phyloP scores from a whole-genome alignment of 192 early-diverging fungal species.

The Umbelopsis isabellina region DNA sequence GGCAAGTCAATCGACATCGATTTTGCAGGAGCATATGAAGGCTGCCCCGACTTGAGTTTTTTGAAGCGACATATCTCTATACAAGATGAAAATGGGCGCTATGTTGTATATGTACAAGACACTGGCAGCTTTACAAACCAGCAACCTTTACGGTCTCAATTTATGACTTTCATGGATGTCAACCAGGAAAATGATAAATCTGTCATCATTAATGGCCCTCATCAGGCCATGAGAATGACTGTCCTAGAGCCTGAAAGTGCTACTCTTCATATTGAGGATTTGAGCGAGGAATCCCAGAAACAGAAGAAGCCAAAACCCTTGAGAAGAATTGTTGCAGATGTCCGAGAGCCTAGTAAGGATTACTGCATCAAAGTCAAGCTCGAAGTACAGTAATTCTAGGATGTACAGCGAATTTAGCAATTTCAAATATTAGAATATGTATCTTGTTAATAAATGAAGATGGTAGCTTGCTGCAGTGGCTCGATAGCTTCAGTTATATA shows the following conservation, averaged over 20 bases:
- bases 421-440: no score
- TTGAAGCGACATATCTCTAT: not conserved
- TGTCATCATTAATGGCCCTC: not conserved
- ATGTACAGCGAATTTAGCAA: no score
- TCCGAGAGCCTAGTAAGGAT: not conserved
- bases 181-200: not conserved
- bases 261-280: not conserved
- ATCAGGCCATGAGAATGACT: not conserved
- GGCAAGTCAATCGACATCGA: not conserved
- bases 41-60: not conserved
- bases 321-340: not conserved
- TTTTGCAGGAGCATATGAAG: not conserved
- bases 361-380: not conserved
- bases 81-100: not conserved
- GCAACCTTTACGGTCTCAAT: not conserved
- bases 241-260: not conserved
- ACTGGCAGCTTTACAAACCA: not conserved
- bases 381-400: no score
- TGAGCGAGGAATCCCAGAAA: not conserved
- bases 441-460: no score
- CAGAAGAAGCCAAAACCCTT: conserved; percentile 1
- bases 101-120: not conserved
- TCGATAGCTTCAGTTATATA: no score
- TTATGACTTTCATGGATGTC: not conserved
- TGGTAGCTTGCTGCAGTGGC: no score